phyloP scores from a whole-genome alignment of 2,329 filamentous ascomycete species.

The Camillea tinctor region DNA sequence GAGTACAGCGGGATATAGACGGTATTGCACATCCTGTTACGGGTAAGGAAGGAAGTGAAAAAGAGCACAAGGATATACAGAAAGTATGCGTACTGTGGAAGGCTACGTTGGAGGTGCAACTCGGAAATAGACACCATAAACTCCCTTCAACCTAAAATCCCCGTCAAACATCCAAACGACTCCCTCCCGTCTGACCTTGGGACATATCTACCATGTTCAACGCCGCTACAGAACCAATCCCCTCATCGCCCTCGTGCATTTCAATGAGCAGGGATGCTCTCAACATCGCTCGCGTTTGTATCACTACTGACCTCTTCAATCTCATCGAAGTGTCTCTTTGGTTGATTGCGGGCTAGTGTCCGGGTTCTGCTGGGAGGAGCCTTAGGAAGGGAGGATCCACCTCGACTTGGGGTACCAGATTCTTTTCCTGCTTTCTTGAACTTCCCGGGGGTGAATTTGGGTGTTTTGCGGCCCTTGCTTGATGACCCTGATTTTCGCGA shows the following conservation, averaged over 20 bases:
- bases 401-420: constrained; percentile 7
- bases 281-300: constrained; percentile 32
- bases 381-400: not conserved
- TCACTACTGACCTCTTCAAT: constrained; percentile 27
- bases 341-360: not conserved
- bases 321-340: constrained; percentile 4
- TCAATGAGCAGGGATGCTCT: constrained; percentile 30
- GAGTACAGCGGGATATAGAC: no score
- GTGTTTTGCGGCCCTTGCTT: constrained; percentile 3
- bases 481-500: not conserved
- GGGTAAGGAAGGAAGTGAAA: no score
- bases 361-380: not conserved
- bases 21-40: no score
- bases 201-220: not conserved
- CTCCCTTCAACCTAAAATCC: not conserved
- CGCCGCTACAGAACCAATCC: not conserved
- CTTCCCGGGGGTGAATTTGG: not conserved
- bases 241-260: no score
- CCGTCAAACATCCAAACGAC: not conserved
- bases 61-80: no score
- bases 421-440: not conserved
- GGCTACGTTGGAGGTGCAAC: no score
- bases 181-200: not conserved
- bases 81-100: no score
- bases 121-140: no score